Conservation (phyloP, 2,329 filamentous ascomycete genomes). For the Cephalotrichum gorgonifer region DNA sequence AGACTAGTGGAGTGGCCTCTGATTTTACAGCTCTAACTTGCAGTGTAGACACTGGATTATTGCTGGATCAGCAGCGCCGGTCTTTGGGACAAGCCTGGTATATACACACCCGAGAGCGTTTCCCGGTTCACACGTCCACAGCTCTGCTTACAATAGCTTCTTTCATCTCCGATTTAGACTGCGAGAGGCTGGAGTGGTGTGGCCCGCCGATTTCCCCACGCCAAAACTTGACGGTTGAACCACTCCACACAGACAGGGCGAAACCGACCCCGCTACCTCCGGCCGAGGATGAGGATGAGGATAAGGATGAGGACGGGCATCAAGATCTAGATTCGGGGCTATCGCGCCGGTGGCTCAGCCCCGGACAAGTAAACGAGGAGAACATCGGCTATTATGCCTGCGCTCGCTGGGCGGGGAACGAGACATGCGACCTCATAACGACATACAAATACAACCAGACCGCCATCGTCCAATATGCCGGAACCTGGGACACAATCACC, state of each 20-base stretch:
- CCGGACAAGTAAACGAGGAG: constrained; percentile 2
- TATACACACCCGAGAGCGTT: neutral
- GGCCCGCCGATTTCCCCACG: neutral
- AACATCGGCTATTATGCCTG: neutral
- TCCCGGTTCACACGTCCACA: neutral
- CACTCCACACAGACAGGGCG: neutral
- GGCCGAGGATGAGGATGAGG: too few species aligned
- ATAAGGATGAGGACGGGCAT: too few species aligned
- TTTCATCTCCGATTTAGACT: neutral
- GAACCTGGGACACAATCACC: neutral
- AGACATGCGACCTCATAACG: neutral
- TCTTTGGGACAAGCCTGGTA: constrained; percentile 2
- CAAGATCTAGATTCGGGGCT: neutral
- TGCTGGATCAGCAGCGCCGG: constrained; percentile 1
- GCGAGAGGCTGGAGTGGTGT: neutral
- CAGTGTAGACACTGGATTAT: constrained; percentile 1
- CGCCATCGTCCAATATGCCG: neutral
- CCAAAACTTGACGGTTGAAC: neutral
- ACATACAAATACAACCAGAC: constrained; percentile 2
- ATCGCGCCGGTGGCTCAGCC: constrained; percentile 1
- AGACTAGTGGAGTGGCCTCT: too few species aligned
- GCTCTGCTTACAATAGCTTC: neutral
- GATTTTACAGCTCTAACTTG: neutral
- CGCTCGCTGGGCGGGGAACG: neutral
- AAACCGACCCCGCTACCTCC: neutral